Conservation (phyloP, 2,329 filamentous ascomycete species). For the Diplocarpon rosae region DNA sequence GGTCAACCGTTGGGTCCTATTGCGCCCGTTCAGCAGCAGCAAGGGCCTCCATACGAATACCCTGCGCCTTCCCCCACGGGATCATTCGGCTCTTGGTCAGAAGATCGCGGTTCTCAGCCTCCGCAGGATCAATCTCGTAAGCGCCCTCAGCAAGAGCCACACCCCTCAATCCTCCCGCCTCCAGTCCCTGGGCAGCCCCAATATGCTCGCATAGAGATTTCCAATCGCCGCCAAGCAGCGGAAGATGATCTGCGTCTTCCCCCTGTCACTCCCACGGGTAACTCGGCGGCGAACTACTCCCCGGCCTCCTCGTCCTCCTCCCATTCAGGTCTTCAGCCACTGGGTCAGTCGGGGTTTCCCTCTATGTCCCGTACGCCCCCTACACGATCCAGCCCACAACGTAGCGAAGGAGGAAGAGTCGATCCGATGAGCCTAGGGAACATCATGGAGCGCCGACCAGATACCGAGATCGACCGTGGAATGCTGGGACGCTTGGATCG, state of each 20-base stretch:
- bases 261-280: slow-evolving; percentile 24
- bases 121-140: slow-evolving; percentile 23
- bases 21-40: slow-evolving; percentile 13
- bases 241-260: slow-evolving; percentile 26
- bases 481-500: slow-evolving; percentile 25
- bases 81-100: slow-evolving; percentile 20
- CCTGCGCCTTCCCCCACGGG: slow-evolving; percentile 26
- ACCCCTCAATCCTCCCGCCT: slow-evolving; percentile 28
- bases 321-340: slow-evolving; percentile 22
- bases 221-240: slow-evolving; percentile 20
- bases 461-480: slow-evolving; percentile 24
- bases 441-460: slow-evolving; percentile 26
- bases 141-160: slow-evolving; percentile 26
- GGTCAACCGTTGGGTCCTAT: slow-evolving; percentile 29
- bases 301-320: slow-evolving; percentile 25
- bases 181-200: slow-evolving; percentile 26
- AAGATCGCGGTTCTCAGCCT: slow-evolving; percentile 14
- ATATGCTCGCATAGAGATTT: slow-evolving; percentile 20
- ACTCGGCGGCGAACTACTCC: slow-evolving; percentile 22
- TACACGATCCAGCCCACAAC: slow-evolving; percentile 19
- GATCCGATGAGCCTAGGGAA: slow-evolving; percentile 28
- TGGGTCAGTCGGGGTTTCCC: slow-evolving; percentile 16
- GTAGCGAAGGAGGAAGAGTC: slow-evolving; percentile 14
- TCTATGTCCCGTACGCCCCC: slow-evolving; percentile 24
- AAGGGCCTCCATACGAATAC: slow-evolving; percentile 24